Evolutionary conservation across 2,329 filamentous ascomycete genomes (phyloP), one percentile per base, ranked within the genome.

Genomic region (Ophiostoma sp.): DNA sequence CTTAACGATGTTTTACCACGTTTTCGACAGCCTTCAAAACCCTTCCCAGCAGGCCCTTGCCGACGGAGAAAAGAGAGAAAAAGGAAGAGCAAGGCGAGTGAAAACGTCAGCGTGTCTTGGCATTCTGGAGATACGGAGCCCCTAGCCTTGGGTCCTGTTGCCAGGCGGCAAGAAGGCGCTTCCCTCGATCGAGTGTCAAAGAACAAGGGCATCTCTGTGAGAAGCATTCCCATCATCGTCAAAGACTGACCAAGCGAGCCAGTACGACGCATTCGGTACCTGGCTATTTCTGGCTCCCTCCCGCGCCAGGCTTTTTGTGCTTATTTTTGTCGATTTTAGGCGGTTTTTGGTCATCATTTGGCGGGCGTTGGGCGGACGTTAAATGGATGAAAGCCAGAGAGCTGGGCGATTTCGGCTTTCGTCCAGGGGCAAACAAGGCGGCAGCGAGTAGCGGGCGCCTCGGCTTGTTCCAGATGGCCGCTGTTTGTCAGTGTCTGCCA

Each of bases 101-200:
- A 50, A 69, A 36, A 55, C 66, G 66, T 69, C 66, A 69, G 66
- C 66, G 19, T 17, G 42, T 50, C 66, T 55, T 69, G 45, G 66
- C 45, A 52, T 22, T 50, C 28, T 52, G 45, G 64, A 63, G 59
- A 42, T 36, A 36, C 17, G 28, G 45, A 36, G 42, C 64, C 25
- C 22, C 9, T 19, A 15, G 25, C 15, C 2, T 15, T 25, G n/a
- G 28, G 55, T 33, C 15, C 15, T 12, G 17, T n/a, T 39, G 19
- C 2, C 33, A 39, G 19, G 19, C 7, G 19, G 31, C 5, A 61
- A 36, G 6, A 33, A 17, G n/a, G 25, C 12, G 12, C 5, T 33
- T 19, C 25, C 9, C 8, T 22, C 19, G 19, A 25, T 22, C n/a
- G 31, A n/a, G 17, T 6, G 12, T 5, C 19, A 39, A 39, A 42